Evolutionary conservation across 2,329 filamentous ascomycete genomes (phyloP), one percentile per base, ranked within the genome.

Genomic region (Penicillium janthinellum): DNA sequence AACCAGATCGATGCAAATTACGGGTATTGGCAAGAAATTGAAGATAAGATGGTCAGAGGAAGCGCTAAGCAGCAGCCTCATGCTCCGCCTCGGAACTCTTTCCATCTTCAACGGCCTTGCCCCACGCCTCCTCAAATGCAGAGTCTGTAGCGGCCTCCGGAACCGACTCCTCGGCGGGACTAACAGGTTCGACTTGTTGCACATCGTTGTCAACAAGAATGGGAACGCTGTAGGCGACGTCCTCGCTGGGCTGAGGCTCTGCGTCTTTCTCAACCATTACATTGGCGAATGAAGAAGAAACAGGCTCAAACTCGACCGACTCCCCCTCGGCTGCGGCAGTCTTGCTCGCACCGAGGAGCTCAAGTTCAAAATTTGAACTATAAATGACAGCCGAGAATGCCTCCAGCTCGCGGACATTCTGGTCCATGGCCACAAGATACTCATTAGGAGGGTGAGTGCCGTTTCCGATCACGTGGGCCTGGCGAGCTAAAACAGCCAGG

Each of bases 391-490:
- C 79, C 0, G 79, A 79, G 65, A 81, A 81, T 1, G 79, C 78
- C 57, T 81, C 79, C 15, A 81, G 66, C 62, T 81, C 78, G n/a
- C 76, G 75, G 0, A 81, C 79, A 20, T 77, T 76, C 54, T 78
- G 75, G 54, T 81, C 78, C 72, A 80, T 79, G 1, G 73, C 71
- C 1, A 69, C 65, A 20, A 81, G 68, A 61, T 81, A 81, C 49
- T 81, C 73, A 59, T 81, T 81, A 1, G 77, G 77, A 14, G 77
- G 71, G 39, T 74, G 75, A 5, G 72, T 69, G 67, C 91, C 91
- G 70, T 89, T 88, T 54, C 93, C 94, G 67, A 99, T 96, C 56
- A 83, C 84, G 75, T 96, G 93, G 5, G 94, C 94, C 79, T 99
- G 93, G 66, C 92, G 87, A 41, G 92, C 95, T 69, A 98, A 85